These are phyloP conservation scores for Primulina huaijiensis DNA, from an alignment of 257 asterid genomes.

Conservation along the genomic window DNA sequence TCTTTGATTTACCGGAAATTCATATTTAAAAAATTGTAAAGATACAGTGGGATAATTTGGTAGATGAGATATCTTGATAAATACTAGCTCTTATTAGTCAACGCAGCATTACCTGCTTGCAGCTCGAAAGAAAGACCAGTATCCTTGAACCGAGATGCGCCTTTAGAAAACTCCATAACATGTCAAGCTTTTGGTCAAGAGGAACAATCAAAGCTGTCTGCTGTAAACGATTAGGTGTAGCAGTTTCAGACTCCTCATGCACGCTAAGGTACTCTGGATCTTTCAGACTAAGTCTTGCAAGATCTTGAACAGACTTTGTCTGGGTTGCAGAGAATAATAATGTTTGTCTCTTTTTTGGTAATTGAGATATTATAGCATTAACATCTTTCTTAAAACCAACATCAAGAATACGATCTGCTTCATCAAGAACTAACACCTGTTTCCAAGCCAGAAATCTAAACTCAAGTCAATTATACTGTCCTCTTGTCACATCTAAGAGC, in stretches of 20 bases:
- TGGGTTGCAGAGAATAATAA: slow-evolving; percentile 92
- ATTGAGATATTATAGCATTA: slow-evolving; percentile 88
- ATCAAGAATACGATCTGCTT: slow-evolving; percentile 98
- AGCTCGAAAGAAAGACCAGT: slow-evolving; percentile 77
- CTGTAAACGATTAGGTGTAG: slow-evolving; percentile 78
- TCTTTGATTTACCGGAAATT: neutral
- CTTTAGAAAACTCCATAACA: slow-evolving; percentile 92
- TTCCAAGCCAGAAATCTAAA: slow-evolving; percentile 43
- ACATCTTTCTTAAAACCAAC: slow-evolving; percentile 71
- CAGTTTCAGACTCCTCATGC: slow-evolving; percentile 81
- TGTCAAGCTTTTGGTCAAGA: slow-evolving; percentile 83
- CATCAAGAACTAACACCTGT: slow-evolving; percentile 95
- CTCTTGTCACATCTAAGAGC: neutral
- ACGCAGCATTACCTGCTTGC: slow-evolving; percentile 76
- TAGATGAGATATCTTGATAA: neutral
- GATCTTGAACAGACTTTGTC: slow-evolving; percentile 89
- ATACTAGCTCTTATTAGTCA: slow-evolving; percentile 4
- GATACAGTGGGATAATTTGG: neutral
- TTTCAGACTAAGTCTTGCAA: slow-evolving; percentile 93
- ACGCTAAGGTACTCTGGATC: slow-evolving; percentile 94
- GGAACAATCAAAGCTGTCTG: slow-evolving; percentile 80
- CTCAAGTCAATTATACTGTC: slow-evolving; percentile 31
- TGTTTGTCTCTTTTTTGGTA: slow-evolving; percentile 85
- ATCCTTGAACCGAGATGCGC: slow-evolving; percentile 80
- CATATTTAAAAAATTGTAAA: neutral